Conservation (phyloP, 805 yeast genomes). For the Yarrowia deformans region DNA sequence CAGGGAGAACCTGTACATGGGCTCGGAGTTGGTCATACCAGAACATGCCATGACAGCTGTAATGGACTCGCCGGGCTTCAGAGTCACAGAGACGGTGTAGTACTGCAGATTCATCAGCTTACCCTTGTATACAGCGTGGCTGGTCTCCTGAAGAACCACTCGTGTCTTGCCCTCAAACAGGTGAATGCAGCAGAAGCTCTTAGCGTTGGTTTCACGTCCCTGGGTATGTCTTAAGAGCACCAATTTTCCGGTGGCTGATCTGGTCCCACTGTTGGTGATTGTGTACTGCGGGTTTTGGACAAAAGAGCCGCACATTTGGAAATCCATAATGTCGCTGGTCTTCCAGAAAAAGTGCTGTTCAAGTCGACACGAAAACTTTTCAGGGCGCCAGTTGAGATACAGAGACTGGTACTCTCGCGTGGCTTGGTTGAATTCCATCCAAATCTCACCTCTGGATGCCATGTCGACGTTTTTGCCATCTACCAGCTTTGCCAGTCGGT, state of each 20-base stretch:
- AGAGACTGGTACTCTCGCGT: slow-evolving; percentile 56
- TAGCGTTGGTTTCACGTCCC: slow-evolving; percentile 7
- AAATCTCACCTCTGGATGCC: slow-evolving; percentile 42
- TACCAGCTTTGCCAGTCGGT: neutral
- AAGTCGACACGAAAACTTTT: slow-evolving; percentile 45
- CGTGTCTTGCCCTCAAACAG: slow-evolving; percentile 39
- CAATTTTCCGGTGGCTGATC: slow-evolving; percentile 9
- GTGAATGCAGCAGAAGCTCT: slow-evolving; percentile 29
- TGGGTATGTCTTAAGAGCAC: slow-evolving; percentile 40
- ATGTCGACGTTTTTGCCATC: slow-evolving; percentile 35
- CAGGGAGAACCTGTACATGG: slow-evolving; percentile 42
- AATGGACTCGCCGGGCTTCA: slow-evolving; percentile 44
- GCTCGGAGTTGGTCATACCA: slow-evolving; percentile 5
- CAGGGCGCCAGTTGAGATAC: slow-evolving; percentile 73
- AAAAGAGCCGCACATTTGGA: slow-evolving; percentile 42
- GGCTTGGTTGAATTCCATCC: slow-evolving; percentile 49
- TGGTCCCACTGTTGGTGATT: slow-evolving; percentile 42
- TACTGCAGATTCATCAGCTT: slow-evolving; percentile 50
- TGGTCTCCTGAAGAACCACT: slow-evolving; percentile 40
- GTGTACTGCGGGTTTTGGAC: slow-evolving; percentile 54
- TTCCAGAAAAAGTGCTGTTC: slow-evolving; percentile 47
- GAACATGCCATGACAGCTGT: slow-evolving; percentile 44
- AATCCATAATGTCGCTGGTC: slow-evolving; percentile 45
- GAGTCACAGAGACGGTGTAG: slow-evolving; percentile 44
- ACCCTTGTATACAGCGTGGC: slow-evolving; percentile 43